Percentiles rank a stretch among this genome's conserved stretches.
Evolutionary conservation across 495 filamentous ascomycete genomes (phyloP).

Genomic region (Penicillium cosmopolitanum): DNA sequence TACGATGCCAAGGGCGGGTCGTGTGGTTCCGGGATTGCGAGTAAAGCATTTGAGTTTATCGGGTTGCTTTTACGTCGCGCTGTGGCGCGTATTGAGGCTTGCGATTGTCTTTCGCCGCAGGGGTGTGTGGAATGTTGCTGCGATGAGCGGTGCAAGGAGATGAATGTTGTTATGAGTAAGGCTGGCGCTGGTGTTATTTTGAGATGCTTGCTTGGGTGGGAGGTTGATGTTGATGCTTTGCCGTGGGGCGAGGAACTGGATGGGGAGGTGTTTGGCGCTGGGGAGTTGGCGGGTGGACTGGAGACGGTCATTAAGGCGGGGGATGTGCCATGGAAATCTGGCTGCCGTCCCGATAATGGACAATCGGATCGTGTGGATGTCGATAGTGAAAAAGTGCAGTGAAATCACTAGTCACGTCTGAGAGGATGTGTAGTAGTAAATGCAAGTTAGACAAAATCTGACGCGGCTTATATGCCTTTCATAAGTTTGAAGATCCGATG

Average conservation of each 20-base stretch:
- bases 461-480: background rate
- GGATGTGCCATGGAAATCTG: slow-evolving; percentile 58
- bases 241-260: slow-evolving; percentile 74
- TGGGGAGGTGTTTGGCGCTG: slow-evolving; percentile 31
- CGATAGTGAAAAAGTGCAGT: background rate
- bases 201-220: slow-evolving; percentile 69
- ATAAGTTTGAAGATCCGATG: too few relatives aligned
- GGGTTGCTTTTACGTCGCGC: slow-evolving; percentile 78
- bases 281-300: slow-evolving; percentile 66
- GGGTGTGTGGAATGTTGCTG: slow-evolving; percentile 92
- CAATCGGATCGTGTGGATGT: slow-evolving; percentile 17
- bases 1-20: slow-evolving; percentile 92
- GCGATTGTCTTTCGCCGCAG: slow-evolving; percentile 60
- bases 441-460: background rate
- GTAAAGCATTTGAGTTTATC: slow-evolving; percentile 91
- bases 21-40: slow-evolving; percentile 80
- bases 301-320: slow-evolving; percentile 82
- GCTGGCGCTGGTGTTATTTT: slow-evolving; percentile 82
- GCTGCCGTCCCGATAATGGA: slow-evolving; percentile 28
- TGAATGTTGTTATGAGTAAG: slow-evolving; percentile 92
- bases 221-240: slow-evolving; percentile 73
- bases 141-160: slow-evolving; percentile 82
- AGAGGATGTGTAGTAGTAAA: background rate
- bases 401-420: background rate
- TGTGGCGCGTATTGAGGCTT: slow-evolving; percentile 74